Percentiles rank a stretch among this genome's conserved stretches.
phyloP scores from a whole-genome alignment of 805 yeast genomes.

The Maudiozyma pseudohumilis region DNA sequence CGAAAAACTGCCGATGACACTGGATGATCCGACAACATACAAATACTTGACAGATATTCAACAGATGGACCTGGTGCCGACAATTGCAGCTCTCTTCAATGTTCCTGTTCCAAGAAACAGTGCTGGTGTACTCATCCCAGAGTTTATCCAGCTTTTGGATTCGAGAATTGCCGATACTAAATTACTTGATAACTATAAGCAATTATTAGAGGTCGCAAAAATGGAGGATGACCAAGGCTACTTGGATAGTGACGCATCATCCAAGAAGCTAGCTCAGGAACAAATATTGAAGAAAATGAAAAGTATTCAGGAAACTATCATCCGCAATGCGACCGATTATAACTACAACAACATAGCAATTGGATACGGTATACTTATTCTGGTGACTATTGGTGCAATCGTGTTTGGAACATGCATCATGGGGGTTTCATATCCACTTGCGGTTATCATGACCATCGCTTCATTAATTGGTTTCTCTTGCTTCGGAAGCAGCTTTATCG shows the following conservation, averaged over 20 bases:
- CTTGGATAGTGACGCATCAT: conserved; percentile 4
- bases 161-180: conserved; percentile 25
- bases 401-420: conserved; percentile 1
- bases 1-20: conserved; percentile 27
- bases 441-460: conserved; percentile 20
- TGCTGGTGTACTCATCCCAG: conserved; percentile 60
- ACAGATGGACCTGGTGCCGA: conserved; percentile 93
- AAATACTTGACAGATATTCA: conserved; percentile 49
- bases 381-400: conserved; percentile 8
- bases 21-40: conserved; percentile 33
- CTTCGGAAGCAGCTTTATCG: conserved; percentile 84
- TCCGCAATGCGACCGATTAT: conserved; percentile 65
- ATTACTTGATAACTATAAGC: conserved; percentile 45
- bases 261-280: conserved; percentile 8
- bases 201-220: conserved; percentile 32
- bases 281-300: conserved; percentile 32
- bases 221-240: conserved; percentile 2
- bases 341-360: conserved; percentile 39
- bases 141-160: conserved; percentile 46
- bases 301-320: conserved; percentile 40
- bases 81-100: conserved; percentile 69
- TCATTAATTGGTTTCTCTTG: conserved; percentile 42
- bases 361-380: conserved; percentile 18
- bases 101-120: conserved; percentile 87
- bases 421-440: conserved; percentile 1